Evolutionary conservation across 2,329 filamentous ascomycete species (phyloP), one percentile per base, ranked within the genome.

Genomic region (Penicillium sp.): DNA sequence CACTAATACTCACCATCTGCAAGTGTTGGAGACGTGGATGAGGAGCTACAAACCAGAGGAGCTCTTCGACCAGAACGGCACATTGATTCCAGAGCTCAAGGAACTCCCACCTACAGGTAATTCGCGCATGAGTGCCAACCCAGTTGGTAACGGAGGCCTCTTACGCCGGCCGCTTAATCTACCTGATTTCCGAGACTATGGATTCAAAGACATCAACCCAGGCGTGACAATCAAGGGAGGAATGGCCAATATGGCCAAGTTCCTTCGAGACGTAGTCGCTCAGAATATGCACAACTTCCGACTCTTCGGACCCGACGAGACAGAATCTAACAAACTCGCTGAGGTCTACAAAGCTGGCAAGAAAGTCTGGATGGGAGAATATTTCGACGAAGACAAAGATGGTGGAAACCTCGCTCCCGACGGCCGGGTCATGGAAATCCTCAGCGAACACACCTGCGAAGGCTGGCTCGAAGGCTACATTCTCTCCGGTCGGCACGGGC

Each of bases 401-500:
- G 87, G 87, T 9, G 87, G 87, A 53, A 89, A 91, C 61, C 74
- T 91, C 19, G 79, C 82, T 5, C 78, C 75, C 14, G 76, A 78
- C 12, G 87, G 87, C 13, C 79, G 86, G 25, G 87, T 90, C 30
- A 90, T 91, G 85, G 87, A 91, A 67, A 90, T 90, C 66, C 78
- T 91, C n/a, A 87, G 83, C 14, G 87, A 91, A 68, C 87, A 91
- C 65, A 90, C 86, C 13, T 82, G 81, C 52, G 87, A 91, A 68
- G 87, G 86, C 22, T 91, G 87, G 87, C 76, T 91, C 13, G 87
- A 91, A 72, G 87, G 87, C 3, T 91, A 90, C 64, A 71, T 88
- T 35, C 76, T 91, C 2, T 88, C 82, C 46, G 87, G 87, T 25
- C 80, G 87, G 4, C 87, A 90, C 57, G 87, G 87, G 11, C 66